A percentile compares a stretch with the other conserved stretches of the same genome.
These are phyloP conservation scores for Suillus americanus DNA, from an alignment of 768 basidiomycete species.

Conservation along the genomic window DNA sequence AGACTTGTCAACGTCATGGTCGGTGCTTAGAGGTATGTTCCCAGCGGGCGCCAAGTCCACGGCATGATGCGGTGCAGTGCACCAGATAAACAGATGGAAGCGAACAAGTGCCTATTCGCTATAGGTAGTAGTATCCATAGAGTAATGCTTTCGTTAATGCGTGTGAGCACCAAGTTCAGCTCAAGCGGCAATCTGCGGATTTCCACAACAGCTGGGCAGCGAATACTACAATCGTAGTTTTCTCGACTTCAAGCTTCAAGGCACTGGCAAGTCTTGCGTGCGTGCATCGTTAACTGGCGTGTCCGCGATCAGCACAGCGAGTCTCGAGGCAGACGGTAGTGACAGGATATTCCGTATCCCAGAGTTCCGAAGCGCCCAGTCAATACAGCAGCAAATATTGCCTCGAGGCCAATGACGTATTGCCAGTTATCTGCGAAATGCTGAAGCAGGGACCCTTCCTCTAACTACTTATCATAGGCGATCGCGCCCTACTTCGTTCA, in stretches of 20 bases:
- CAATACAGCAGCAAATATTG: background rate
- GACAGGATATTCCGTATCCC: no score
- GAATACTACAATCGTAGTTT: no score
- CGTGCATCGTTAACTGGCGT: no score
- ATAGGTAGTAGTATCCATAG: background rate
- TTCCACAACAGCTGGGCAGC: no score
- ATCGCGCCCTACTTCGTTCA: background rate
- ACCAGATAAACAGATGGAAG: background rate
- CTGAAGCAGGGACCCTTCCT: background rate
- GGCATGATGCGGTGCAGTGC: background rate
- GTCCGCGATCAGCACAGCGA: no score
- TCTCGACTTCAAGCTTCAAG: no score
- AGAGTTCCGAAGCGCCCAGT: no score
- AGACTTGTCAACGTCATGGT: background rate
- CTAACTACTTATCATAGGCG: background rate
- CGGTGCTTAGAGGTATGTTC: background rate
- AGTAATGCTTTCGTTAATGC: background rate
- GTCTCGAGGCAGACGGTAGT: no score
- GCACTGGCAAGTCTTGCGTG: no score
- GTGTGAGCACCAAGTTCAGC: background rate
- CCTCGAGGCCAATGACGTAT: background rate
- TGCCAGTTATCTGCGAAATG: no score
- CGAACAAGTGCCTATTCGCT: constrained; percentile 2
- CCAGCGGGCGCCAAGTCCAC: background rate
- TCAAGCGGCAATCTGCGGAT: background rate